Evolutionary conservation across 495 filamentous ascomycete genomes (phyloP), one percentile per base, ranked within the genome.

Genomic region (Choiromyces venosus): DNA sequence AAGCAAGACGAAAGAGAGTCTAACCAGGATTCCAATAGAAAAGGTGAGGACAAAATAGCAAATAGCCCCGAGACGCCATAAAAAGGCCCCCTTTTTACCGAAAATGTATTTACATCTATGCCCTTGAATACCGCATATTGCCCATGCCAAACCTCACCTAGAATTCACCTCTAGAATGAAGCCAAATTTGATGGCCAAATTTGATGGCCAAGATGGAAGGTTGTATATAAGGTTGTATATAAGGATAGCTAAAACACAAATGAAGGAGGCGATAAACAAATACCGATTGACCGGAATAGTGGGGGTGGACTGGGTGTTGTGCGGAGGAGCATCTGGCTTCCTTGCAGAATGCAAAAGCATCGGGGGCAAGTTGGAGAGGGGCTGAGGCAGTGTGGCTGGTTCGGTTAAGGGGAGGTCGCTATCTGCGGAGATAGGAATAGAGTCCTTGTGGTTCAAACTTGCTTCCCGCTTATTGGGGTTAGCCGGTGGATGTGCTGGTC

Each of bases 291-390:
- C n/a, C 0, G 8, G 0, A 52, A 52, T 8, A 3, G 8, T n/a
- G 21, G 5, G n/a, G n/a, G 25, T 25, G 10, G 8, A 25, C 12
- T 8, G 8, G 12, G 46, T n/a, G 7, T n/a, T 52, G 7, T 2
- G 8, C 2, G 21, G 44, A 9, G n/a, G 44, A 2, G 21, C 10
- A 2, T 10, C 21, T 9, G 46, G 8, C 25, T n/a, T 52, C 44
- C 21, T 1, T 3, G n/a, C 1, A 14, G 9, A 10, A n/a, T 3
- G 2, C 9, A 0, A 29, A n/a, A 29, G 4, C 0, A 0, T 56
- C 9, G 4, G 46, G 46, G n/a, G 46, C 46, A 0, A 2, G 7
- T 12, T 10, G 21, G 46, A 16, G 12, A 4, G n/a, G n/a, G 9
- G n/a, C 29, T 5, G 52, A 2, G 8, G 1, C 3, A 5, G n/a